Evolutionary conservation across 305 asterid species (phyloP).

Genomic region (Ilex paraguariensis): DNA sequence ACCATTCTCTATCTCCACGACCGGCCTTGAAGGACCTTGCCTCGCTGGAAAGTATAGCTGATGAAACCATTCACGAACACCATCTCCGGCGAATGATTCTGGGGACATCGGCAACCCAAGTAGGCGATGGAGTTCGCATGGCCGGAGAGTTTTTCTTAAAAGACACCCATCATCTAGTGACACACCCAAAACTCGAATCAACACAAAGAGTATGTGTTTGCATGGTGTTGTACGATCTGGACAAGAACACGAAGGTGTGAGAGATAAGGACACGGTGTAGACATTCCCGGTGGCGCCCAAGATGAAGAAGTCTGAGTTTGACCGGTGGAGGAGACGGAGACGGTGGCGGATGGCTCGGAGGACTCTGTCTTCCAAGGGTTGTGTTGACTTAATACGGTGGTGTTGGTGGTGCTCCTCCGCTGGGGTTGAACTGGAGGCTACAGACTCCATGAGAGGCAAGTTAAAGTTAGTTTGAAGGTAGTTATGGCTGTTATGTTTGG

Average conservation of each 20-base stretch:
- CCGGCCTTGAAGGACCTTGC: conserved; percentile 7
- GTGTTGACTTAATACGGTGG: conserved; percentile 31
- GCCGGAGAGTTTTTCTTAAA: conserved; percentile 62
- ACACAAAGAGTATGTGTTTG: conserved; percentile 77
- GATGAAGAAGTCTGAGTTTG: conserved; percentile 54
- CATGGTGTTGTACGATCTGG: conserved; percentile 82
- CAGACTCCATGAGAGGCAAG: conserved; percentile 46
- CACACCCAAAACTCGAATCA: conserved; percentile 60
- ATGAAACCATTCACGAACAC: conserved; percentile 52
- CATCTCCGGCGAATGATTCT: conserved; percentile 50
- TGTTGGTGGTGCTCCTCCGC: conserved; percentile 20
- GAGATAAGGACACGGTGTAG: conserved; percentile 65
- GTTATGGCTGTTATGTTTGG: conserved; percentile 21
- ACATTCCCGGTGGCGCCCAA: conserved; percentile 89
- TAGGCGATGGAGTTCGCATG: conserved; percentile 69
- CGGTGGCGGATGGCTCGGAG: conserved; percentile 81
- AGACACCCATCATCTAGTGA: conserved; percentile 53
- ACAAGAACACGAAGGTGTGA: conserved; percentile 69
- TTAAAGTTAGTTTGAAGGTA: neutral
- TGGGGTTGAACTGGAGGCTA: conserved; percentile 48
- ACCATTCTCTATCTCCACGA: conserved; percentile 38
- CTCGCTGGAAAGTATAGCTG: conserved; percentile 33
- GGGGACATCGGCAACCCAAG: conserved; percentile 46
- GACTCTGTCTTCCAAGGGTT: conserved; percentile 59
- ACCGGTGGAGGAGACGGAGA: conserved; percentile 77